Evolutionary conservation across 352 stramenopile genomes (phyloP), one percentile per base, ranked within the genome.

Genomic region (Phytophthora brassicae): DNA sequence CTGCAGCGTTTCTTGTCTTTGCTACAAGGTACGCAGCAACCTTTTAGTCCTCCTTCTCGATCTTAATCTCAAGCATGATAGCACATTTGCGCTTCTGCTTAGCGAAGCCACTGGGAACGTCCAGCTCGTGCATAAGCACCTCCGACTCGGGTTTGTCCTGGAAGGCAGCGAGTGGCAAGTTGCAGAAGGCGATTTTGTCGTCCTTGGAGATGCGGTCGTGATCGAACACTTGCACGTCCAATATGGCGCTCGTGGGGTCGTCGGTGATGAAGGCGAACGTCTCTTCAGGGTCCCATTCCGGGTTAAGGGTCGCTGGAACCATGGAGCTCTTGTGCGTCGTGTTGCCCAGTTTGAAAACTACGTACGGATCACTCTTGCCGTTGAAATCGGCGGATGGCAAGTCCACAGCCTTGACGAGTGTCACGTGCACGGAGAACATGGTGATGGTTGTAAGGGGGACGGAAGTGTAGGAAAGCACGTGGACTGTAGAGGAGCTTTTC

Each of bases 281-380:
- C 64, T 88, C 74, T 35, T 79, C 70, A 3, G 81, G 81, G 39
- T 74, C 69, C 84, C 86, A 94, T 48, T 81, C 74, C 7, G 85
- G 83, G 41, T 89, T 88, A 16, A 94, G 56, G 36, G 81, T 78
- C 41, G 70, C 74, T 12, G 61, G 47, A 38, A 89, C 74, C 36
- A 77, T 70, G 38, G 83, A 87, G 70, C 79, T 90, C 68, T 87
- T 89, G 60, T 85, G 84, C 56, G 70, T 88, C 35, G 71, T 75
- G 41, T 72, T 74, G 53, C 78, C 76, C 26, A 92, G 57, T 43
- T 88, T 86, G 64, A 94, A 89, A 22, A 84, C 69, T 36, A 92
- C 72, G 63, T 94, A 92, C 55, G 85, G 85, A 64, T 94, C 86
- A 56, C 80, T 91, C 74, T 94, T 94, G 69, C 86, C 84, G 62